phyloP scores from a whole-genome alignment of 2,329 filamentous ascomycete genomes.

The Elsinoe perseae region DNA sequence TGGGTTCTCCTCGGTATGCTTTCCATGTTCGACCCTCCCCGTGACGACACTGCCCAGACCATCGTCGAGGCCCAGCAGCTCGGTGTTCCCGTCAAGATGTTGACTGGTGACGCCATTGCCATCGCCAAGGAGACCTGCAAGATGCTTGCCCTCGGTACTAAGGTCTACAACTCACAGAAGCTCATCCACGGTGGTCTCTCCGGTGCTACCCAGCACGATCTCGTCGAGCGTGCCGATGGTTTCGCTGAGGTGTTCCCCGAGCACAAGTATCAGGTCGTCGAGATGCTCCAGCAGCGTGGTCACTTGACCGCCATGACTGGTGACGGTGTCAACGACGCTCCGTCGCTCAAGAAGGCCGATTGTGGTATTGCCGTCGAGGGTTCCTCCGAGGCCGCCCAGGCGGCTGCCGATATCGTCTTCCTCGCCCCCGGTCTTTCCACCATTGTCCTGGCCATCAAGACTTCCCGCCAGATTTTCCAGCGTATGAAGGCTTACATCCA shows the following conservation, averaged over 20 bases:
- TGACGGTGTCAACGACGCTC: slow-evolving; percentile 68
- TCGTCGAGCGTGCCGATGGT: slow-evolving; percentile 66
- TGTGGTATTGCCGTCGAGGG: slow-evolving; percentile 68
- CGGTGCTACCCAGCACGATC: slow-evolving; percentile 65
- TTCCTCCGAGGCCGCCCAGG: slow-evolving; percentile 63
- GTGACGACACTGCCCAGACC: slow-evolving; percentile 70
- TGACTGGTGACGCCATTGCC: slow-evolving; percentile 71
- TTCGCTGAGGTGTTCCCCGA: slow-evolving; percentile 69
- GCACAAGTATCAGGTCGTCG: slow-evolving; percentile 69
- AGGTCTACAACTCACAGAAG: slow-evolving; percentile 73
- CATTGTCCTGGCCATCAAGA: slow-evolving; percentile 67
- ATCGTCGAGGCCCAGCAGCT: slow-evolving; percentile 69
- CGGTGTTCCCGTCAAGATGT: slow-evolving; percentile 72
- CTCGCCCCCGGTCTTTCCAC: slow-evolving; percentile 63
- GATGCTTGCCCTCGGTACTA: slow-evolving; percentile 70
- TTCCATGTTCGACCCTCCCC: slow-evolving; percentile 73
- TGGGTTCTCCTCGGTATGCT: slow-evolving; percentile 70
- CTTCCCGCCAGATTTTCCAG: slow-evolving; percentile 67
- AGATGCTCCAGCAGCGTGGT: slow-evolving; percentile 66
- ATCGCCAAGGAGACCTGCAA: slow-evolving; percentile 78
- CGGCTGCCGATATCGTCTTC: slow-evolving; percentile 67
- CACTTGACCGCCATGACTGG: slow-evolving; percentile 69
- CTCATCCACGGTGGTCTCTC: slow-evolving; percentile 68
- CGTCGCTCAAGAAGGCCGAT: slow-evolving; percentile 66
- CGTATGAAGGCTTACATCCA: slow-evolving; percentile 72